Evolutionary conservation across 129 eudicot genomes (phyloP), one percentile per base, ranked within the genome.

Genomic region (Flaveria bidentis): DNA sequence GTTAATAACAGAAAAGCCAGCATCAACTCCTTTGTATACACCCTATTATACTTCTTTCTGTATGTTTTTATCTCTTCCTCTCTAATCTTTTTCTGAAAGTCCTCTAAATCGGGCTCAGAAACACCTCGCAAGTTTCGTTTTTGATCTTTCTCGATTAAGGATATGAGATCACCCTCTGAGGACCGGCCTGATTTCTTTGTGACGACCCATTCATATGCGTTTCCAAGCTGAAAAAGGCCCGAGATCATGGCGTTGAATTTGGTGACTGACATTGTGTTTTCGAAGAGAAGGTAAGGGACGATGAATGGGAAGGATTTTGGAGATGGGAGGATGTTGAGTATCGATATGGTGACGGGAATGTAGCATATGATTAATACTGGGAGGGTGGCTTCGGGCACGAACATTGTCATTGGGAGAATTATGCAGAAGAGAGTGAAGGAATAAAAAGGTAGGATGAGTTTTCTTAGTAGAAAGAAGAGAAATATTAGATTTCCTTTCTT

Each of bases 111-210:
- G 22, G 97, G 85, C 39, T 72, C 90, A 0, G 96, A 92, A 39
- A 39, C 51, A 1, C 85, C 87, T 71, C 87, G 82, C 10, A 18
- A 1, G 64, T 83, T 80, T n/a, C 42, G 80, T 23, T 67, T 79
- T 14, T 76, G 56, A 26, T 82, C 84, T 69, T 86, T 86, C 78
- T 85, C 90, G 0, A 69, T 47, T 49, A 92, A 74, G 18, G 90
- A 72, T 5, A 65, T 46, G 17, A 92, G 91, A 78, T 89, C 96
- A 6, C 93, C 96, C 78, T 89, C 96, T 1, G 98, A 92, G 57
- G 96, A 87, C 14, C 98, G 96, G 1, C 98, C 98, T 0, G 96
- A 92, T 84, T 92, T 92, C 85, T 92, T 92, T 58, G 96, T 92
- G 20, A 92, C 98, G 2, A 89, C 88, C 98, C 98, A 89, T 75